Percentiles rank a stretch among this genome's conserved stretches.
These are phyloP conservation scores for Pseudozyma sp. DNA, from an alignment of 1,284 basidiomycete genomes.

Conservation along the genomic window DNA sequence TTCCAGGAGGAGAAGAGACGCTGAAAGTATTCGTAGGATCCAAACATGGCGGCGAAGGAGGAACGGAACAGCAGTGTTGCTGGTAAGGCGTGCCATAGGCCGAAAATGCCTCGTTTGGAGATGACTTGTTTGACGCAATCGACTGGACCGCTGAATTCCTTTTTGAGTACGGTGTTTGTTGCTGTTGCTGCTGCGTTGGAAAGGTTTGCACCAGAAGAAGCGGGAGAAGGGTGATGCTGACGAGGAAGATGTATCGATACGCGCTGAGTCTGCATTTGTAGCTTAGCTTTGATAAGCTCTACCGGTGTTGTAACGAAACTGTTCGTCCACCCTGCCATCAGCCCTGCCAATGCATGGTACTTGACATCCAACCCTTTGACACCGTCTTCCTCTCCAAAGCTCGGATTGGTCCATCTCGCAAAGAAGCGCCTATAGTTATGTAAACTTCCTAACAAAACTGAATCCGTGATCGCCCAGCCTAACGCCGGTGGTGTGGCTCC, in stretches of 20 bases:
- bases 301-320: slow-evolving; percentile 77
- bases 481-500: slow-evolving; percentile 77
- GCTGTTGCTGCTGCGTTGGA: too few relatives aligned
- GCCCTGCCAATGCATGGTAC: slow-evolving; percentile 73
- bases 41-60: slow-evolving; percentile 65
- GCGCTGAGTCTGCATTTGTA: slow-evolving; percentile 79
- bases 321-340: slow-evolving; percentile 82
- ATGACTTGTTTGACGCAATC: slow-evolving; percentile 69
- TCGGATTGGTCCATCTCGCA: slow-evolving; percentile 23
- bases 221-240: not conserved
- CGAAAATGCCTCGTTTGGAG: slow-evolving; percentile 56
- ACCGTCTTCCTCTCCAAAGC: slow-evolving; percentile 19
- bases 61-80: slow-evolving; percentile 69
- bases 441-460: slow-evolving; percentile 79
- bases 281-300: slow-evolving; percentile 75
- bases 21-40: slow-evolving; percentile 66
- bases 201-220: too few relatives aligned
- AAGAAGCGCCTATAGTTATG: slow-evolving; percentile 60
- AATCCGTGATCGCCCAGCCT: slow-evolving; percentile 82
- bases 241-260: slow-evolving; percentile 61
- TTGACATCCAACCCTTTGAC: slow-evolving; percentile 42
- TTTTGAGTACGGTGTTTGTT: not conserved
- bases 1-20: slow-evolving; percentile 28
- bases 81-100: slow-evolving; percentile 68
- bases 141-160: slow-evolving; percentile 64